Percentiles rank a stretch among this genome's conserved stretches.
Evolutionary conservation across 2,329 filamentous ascomycete species (phyloP).

Genomic region (Trichoderma afroharzianum): DNA sequence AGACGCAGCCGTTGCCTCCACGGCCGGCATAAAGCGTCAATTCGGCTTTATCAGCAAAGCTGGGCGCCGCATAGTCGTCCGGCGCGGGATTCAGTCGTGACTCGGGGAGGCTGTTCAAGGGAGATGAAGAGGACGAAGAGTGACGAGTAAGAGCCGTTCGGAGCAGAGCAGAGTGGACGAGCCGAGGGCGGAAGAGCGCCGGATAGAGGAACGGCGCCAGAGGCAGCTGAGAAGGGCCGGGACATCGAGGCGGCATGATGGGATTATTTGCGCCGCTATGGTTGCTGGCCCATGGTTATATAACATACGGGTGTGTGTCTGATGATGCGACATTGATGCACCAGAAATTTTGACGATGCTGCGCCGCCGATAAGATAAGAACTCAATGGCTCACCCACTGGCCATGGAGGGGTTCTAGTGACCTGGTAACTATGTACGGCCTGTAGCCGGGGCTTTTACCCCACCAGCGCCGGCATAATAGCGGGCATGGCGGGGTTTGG

Average conservation of each 20-base stretch:
- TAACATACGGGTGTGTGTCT: not conserved
- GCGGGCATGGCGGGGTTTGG: conserved; percentile 3
- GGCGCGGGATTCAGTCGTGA: conserved; percentile 75
- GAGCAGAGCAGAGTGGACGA: conserved; percentile 23
- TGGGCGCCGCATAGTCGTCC: conserved; percentile 76
- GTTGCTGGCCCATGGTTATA: not conserved
- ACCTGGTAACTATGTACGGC: not conserved
- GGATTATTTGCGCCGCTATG: not conserved
- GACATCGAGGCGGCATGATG: conserved; percentile 30
- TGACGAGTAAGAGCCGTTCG: conserved; percentile 21
- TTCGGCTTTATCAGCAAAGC: conserved; percentile 82
- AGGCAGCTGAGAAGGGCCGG: conserved; percentile 22
- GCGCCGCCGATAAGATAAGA: conserved; percentile 12
- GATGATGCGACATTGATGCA: not conserved
- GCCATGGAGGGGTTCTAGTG: not conserved
- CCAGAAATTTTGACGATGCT: conserved; percentile 1
- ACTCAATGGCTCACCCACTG: not conserved
- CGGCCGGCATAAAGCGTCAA: conserved; percentile 73
- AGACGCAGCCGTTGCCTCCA: conserved; percentile 90
- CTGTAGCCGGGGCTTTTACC: not conserved
- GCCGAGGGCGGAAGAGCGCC: conserved; percentile 35
- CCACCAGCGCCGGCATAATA: conserved; percentile 2
- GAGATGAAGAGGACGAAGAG: conserved; percentile 19
- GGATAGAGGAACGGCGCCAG: conserved; percentile 48
- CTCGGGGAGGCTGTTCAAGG: conserved; percentile 33